Percentiles rank a stretch among this genome's conserved stretches.
These are phyloP conservation scores for Suillus paluster DNA, from an alignment of 768 basidiomycete species.

Conservation along the genomic window DNA sequence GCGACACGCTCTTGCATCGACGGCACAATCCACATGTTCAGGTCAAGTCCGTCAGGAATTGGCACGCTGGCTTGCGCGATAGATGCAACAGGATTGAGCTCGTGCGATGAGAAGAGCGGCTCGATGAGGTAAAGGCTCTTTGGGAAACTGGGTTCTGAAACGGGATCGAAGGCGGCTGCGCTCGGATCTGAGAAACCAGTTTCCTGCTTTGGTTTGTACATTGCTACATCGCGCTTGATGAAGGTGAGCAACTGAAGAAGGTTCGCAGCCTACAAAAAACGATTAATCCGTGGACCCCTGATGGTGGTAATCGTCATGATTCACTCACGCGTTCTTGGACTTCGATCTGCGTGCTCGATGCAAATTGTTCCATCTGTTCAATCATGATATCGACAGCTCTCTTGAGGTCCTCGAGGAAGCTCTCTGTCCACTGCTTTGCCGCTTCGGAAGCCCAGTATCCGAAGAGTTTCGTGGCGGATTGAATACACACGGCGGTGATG, in stretches of 20 bases:
- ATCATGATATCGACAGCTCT: slow-evolving; percentile 65
- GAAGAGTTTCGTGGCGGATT: slow-evolving; percentile 85
- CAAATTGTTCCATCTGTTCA: slow-evolving; percentile 60
- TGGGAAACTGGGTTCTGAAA: slow-evolving; percentile 66
- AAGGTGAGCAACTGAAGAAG: slow-evolving; percentile 75
- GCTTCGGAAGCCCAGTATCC: slow-evolving; percentile 81
- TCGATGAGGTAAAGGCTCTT: slow-evolving; percentile 87
- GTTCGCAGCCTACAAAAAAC: slow-evolving; percentile 71
- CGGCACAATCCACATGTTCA: slow-evolving; percentile 85
- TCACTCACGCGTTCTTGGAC: slow-evolving; percentile 86
- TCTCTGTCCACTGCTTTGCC: slow-evolving; percentile 78
- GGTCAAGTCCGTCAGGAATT: slow-evolving; percentile 82
- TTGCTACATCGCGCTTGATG: slow-evolving; percentile 71
- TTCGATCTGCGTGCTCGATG: slow-evolving; percentile 72
- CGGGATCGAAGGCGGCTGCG: slow-evolving; percentile 42
- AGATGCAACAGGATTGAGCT: slow-evolving; percentile 83
- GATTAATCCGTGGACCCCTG: background rate
- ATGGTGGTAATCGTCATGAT: background rate
- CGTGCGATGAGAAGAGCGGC: slow-evolving; percentile 76
- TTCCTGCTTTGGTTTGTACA: slow-evolving; percentile 49
- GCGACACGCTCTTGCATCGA: slow-evolving; percentile 43
- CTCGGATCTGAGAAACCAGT: slow-evolving; percentile 42
- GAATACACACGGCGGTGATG: slow-evolving; percentile 79
- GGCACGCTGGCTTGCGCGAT: slow-evolving; percentile 82
- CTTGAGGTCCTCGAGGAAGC: slow-evolving; percentile 67